Conservation (phyloP, 1,139 yeast species). For the Yamadazyma atmosphaerica region DNA sequence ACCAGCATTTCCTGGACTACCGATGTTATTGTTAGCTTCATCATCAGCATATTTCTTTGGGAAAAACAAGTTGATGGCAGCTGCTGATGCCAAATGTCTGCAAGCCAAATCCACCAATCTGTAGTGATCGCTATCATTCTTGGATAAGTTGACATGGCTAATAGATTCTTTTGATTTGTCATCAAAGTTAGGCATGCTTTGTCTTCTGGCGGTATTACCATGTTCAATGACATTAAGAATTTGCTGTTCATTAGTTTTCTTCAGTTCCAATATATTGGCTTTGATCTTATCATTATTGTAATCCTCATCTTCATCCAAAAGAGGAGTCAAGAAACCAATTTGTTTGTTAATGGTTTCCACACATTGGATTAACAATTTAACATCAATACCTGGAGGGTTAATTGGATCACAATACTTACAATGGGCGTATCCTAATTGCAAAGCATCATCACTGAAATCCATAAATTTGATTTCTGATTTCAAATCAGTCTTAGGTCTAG, state of each 20-base stretch:
- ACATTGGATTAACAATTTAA: conserved; percentile 53
- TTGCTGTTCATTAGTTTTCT: conserved; percentile 28
- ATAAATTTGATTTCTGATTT: conserved; percentile 49
- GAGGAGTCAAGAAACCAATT: conserved; percentile 58
- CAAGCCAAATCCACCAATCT: conserved; percentile 78
- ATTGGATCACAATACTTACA: conserved; percentile 56
- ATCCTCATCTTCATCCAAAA: conserved; percentile 49
- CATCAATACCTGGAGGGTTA: conserved; percentile 44
- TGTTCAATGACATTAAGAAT: conserved; percentile 24
- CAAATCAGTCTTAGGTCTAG: conserved; percentile 43
- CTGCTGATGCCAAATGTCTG: conserved; percentile 81
- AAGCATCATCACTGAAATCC: conserved; percentile 43
- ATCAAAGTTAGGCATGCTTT: conserved; percentile 28
- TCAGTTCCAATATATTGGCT: conserved; percentile 37
- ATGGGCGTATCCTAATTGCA: conserved; percentile 44
- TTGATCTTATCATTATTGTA: conserved; percentile 37
- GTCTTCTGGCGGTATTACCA: conserved; percentile 19
- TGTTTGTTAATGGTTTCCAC: conserved; percentile 57
- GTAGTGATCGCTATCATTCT: conserved; percentile 67
- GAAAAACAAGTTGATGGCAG: conserved; percentile 52
- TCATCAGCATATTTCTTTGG: conserved; percentile 16
- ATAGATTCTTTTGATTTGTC: conserved; percentile 7
- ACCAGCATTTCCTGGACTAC: conserved; percentile 5
- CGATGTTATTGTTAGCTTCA: conserved; percentile 7
- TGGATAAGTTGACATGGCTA: conserved; percentile 36